A percentile compares a stretch with the other conserved stretches of the same genome.
Evolutionary conservation across 2,329 filamentous ascomycete genomes (phyloP).

Genomic region (Pochonia chlamydosporia): DNA sequence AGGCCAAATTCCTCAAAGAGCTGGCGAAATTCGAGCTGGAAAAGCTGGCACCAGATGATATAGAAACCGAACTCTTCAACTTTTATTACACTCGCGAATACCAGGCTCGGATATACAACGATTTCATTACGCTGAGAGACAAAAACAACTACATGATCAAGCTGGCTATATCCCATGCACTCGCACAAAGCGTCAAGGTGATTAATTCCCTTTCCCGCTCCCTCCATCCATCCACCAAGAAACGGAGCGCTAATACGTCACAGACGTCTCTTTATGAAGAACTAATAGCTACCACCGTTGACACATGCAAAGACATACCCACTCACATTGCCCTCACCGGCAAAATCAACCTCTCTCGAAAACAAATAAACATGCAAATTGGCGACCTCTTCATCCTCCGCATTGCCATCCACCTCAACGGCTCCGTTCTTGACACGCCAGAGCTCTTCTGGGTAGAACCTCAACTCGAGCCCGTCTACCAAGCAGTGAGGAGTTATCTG

Average conservation of each 20-base stretch:
- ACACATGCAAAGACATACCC: constrained; percentile 87
- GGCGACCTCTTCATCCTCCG: constrained; percentile 95
- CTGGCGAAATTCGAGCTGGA: constrained; percentile 91
- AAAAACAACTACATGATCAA: constrained; percentile 98
- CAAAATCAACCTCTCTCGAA: constrained; percentile 80
- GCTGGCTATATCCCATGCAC: constrained; percentile 88
- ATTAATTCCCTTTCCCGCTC: constrained; percentile 14
- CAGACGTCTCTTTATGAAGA: constrained; percentile 94
- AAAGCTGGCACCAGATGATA: constrained; percentile 79
- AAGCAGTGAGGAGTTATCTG: constrained; percentile 88
- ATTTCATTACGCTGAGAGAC: constrained; percentile 92
- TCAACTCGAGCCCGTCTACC: constrained; percentile 92
- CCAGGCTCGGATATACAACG: constrained; percentile 97
- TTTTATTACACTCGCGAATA: constrained; percentile 99
- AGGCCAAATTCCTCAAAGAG: constrained; percentile 87
- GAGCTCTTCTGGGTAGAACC: constrained; percentile 99
- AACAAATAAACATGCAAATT: constrained; percentile 98
- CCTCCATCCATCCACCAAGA: neutral
- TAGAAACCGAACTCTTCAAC: constrained; percentile 97
- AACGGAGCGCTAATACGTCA: constrained; percentile 12
- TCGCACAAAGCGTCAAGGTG: constrained; percentile 92
- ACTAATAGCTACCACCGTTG: constrained; percentile 87
- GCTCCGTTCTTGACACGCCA: constrained; percentile 90
- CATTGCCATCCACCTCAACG: constrained; percentile 97
- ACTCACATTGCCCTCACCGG: constrained; percentile 89